Evolutionary conservation across 139 green algal species (phyloP).

Genomic region (Chlorella vulgaris): DNA sequence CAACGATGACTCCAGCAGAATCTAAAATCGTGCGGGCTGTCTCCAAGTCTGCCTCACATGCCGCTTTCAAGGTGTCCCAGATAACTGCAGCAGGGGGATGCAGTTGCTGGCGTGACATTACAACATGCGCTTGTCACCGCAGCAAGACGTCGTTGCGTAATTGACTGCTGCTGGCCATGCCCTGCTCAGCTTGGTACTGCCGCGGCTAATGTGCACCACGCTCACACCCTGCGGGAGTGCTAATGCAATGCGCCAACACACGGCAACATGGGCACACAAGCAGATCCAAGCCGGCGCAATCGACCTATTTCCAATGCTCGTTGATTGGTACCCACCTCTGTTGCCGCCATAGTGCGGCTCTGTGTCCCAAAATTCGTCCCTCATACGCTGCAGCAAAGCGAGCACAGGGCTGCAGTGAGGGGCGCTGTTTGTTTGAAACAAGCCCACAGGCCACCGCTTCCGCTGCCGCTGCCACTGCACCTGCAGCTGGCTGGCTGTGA

Average conservation of each 20-base stretch:
- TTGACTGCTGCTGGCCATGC: too few species aligned
- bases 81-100: slow-evolving; percentile 67
- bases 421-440: too few species aligned
- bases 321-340: slow-evolving; percentile 52
- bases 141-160: too few species aligned
- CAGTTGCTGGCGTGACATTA: neutral
- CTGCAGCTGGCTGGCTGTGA: slow-evolving; percentile 55
- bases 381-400: slow-evolving; percentile 62
- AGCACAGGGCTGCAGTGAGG: too few species aligned
- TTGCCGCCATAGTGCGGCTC: slow-evolving; percentile 86
- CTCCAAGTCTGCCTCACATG: slow-evolving; percentile 62
- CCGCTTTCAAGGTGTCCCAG: slow-evolving; percentile 81
- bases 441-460: too few species aligned
- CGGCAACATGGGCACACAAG: too few species aligned
- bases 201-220: too few species aligned
- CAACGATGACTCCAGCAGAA: slow-evolving; percentile 82
- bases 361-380: slow-evolving; percentile 92
- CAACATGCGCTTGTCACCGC: neutral
- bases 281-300: neutral
- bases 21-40: slow-evolving; percentile 75
- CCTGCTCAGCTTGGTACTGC: too few species aligned
- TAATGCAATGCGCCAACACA: too few species aligned
- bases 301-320: neutral
- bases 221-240: too few species aligned
- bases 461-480: slow-evolving; percentile 44